Percentiles rank a stretch among this genome's conserved stretches.
These are phyloP conservation scores for Diversispora epigaea DNA, from an alignment of 192 early-diverging fungal genomes.

Conservation along the genomic window DNA sequence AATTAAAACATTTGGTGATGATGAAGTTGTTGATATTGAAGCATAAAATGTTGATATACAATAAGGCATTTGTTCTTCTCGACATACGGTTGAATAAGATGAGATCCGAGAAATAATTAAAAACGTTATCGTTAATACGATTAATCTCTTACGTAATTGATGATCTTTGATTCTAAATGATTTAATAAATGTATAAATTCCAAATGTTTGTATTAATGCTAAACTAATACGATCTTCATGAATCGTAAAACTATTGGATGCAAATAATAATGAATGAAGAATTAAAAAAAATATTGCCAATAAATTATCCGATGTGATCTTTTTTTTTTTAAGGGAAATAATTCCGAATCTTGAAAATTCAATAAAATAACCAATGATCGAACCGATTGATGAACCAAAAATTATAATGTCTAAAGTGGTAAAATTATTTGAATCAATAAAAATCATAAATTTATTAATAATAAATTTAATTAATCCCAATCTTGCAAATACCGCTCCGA, in stretches of 20 bases:
- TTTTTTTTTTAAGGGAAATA: background rate
- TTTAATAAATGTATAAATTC: constrained; percentile 44
- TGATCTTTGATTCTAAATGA: constrained; percentile 36
- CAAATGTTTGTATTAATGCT: constrained; percentile 69
- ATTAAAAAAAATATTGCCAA: constrained; percentile 46
- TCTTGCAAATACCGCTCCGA: constrained; percentile 29
- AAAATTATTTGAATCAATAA: background rate
- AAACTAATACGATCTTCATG: constrained; percentile 74
- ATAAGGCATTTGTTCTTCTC: constrained; percentile 80
- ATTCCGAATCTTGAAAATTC: constrained; percentile 2
- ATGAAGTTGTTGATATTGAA: constrained; percentile 50
- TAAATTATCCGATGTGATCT: constrained; percentile 37
- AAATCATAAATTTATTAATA: background rate
- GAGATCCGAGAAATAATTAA: constrained; percentile 58
- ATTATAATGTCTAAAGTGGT: constrained; percentile 40
- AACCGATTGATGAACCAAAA: constrained; percentile 38
- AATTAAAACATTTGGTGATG: constrained; percentile 51
- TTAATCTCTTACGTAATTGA: constrained; percentile 39
- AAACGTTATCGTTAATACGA: constrained; percentile 48
- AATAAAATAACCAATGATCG: constrained; percentile 38
- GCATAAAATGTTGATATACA: constrained; percentile 84
- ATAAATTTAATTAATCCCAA: constrained; percentile 33
- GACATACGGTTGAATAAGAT: constrained; percentile 73
- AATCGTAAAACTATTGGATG: constrained; percentile 89
- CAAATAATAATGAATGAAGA: constrained; percentile 65